Base-by-base conservation (phyloP, 1,139 yeast species). In the Magnusiomyces paraingens region DNA sequence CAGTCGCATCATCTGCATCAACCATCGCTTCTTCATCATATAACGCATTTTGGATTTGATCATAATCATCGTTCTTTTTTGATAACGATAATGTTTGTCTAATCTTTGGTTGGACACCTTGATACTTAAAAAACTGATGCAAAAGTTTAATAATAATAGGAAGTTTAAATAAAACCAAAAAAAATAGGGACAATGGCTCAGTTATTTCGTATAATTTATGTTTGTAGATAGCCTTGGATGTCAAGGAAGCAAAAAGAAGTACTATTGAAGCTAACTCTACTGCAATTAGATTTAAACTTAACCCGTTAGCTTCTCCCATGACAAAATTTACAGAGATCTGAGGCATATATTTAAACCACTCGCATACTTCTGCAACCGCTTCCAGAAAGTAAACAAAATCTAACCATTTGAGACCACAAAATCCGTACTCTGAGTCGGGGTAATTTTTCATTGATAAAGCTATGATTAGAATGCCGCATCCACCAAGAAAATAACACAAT, bases 301-400 rank as follows among this genome's bases (percentile, higher is more conserved):
- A n/a, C 15, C 41, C 41, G 12, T 38, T 17, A 38, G 41, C 41
- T n/a, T 17, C 18, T 38, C 18, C 18, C 18, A 17, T 17, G 6
- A 38, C 41, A 43, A 57, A 61, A 44, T 61, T 59, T 46, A 57
- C 53, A 8, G 61, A 56, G 11, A 61, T 42, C 49, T 59, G 64
- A 1, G 64, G 62, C 6, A 57, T 20, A 38, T 55, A 54, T 12
- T 52, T 36, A 3, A 52, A 48, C 21, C 53, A 50, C 3, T 51
- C 54, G 4, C 53, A 49, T 11, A 58, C 52, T 32, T 55, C 50
- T 18, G 57, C 59, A 1, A 59, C 55, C 20, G 52, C 15, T 49
- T 61, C 59, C 2, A 61, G 20, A 52, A 58, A 56, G 50, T 59
- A 58, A 12, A 58, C 58, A 18, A 47, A 55, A 43, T 62, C 65